A percentile compares a stretch with the other conserved stretches of the same genome.
phyloP scores from a whole-genome alignment of 331 rosid genomes.

The Pyracantha coccinea region DNA sequence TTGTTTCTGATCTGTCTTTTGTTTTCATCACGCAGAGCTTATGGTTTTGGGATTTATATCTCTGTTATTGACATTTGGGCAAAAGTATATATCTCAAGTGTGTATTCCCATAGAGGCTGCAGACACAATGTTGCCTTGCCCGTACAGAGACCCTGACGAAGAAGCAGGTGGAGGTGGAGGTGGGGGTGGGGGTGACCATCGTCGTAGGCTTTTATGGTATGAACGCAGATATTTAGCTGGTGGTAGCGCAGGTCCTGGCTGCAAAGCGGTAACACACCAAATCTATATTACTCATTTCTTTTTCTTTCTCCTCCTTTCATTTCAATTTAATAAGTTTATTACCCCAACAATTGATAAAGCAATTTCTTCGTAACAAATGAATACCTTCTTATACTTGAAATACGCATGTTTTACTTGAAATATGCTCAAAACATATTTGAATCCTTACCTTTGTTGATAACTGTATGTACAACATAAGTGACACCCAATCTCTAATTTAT shows the following conservation, averaged over 20 bases:
- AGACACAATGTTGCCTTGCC: constrained; percentile 72
- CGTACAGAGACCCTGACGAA: neutral
- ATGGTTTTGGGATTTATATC: constrained; percentile 97
- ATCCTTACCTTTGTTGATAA: too few species aligned
- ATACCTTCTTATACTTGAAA: too few species aligned
- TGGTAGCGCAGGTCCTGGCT: constrained; percentile 9
- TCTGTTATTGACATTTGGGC: constrained; percentile 76
- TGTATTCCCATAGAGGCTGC: constrained; percentile 46
- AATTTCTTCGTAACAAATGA: too few species aligned
- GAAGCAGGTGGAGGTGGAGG: neutral
- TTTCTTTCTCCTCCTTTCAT: neutral
- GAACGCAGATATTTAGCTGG: constrained; percentile 52
- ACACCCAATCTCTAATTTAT: too few species aligned
- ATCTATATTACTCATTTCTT: too few species aligned
- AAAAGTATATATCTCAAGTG: constrained; percentile 43
- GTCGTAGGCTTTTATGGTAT: constrained; percentile 53
- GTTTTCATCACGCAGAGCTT: constrained; percentile 52
- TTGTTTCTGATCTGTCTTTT: neutral
- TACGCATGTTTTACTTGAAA: too few species aligned
- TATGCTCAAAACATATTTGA: too few species aligned
- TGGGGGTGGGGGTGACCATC: constrained; percentile 17
- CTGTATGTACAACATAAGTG: too few species aligned
- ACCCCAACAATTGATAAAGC: too few species aligned
- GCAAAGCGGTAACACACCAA: constrained; percentile 24
- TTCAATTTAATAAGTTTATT: too few species aligned